Conservation (phyloP, 331 rosid genomes). For the Cucumis variabilis region DNA sequence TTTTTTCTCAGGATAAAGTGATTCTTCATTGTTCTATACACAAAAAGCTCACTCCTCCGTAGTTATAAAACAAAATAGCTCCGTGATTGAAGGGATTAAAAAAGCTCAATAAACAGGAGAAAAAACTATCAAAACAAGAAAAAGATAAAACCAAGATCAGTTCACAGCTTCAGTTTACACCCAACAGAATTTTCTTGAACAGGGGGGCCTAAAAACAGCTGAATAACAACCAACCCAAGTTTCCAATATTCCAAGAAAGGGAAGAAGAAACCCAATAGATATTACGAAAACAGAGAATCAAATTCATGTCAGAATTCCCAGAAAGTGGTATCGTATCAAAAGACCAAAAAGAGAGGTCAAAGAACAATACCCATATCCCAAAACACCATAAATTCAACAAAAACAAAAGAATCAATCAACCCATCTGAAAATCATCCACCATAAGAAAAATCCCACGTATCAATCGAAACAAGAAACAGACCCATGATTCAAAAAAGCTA, state of each 20-base stretch:
- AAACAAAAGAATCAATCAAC: background rate
- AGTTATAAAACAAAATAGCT: background rate
- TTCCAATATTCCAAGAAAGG: constrained; percentile 4
- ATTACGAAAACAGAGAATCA: constrained; percentile 1
- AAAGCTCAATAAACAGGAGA: constrained; percentile 3
- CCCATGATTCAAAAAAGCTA: background rate
- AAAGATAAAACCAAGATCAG: background rate
- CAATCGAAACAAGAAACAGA: constrained; percentile 16
- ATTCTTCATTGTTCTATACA: constrained; percentile 32
- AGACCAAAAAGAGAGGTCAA: background rate
- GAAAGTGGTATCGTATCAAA: background rate
- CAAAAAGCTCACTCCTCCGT: constrained; percentile 23
- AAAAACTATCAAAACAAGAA: constrained; percentile 8
- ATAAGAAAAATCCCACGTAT: background rate
- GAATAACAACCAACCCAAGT: background rate
- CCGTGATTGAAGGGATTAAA: constrained; percentile 25
- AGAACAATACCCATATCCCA: background rate
- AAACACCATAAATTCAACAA: background rate
- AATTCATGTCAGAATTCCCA: background rate
- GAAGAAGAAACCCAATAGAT: background rate
- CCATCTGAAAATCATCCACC: background rate
- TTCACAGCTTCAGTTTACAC: background rate
- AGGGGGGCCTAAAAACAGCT: background rate
- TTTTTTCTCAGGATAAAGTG: constrained; percentile 19
- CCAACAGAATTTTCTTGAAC: background rate